Evolutionary conservation across 2,329 filamentous ascomycete species (phyloP), one percentile per base, ranked within the genome.

Genomic region (Exophiala xenobiotica): DNA sequence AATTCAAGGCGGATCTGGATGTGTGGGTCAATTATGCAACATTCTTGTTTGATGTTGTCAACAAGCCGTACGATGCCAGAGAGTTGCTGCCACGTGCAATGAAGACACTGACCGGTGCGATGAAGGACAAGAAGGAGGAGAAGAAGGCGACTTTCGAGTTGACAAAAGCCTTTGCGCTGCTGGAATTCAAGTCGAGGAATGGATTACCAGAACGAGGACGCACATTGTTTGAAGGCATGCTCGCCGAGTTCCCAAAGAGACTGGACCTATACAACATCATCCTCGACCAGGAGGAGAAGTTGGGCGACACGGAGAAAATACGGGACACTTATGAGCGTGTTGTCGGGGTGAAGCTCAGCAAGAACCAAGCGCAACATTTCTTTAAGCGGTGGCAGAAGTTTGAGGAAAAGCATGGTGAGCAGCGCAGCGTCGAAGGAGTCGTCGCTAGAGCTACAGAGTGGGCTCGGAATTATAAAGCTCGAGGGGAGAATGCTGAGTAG

Each of bases 1-100:
- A 95, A 73, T 89, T 93, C 65, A 23, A 23, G 19, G 86, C 87
- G 57, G 82, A 85, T 4, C 85, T 88, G 7, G 81, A 85, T 46
- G 83, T 96, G 61, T 99, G 91, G 89, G 78, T 87, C 70, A 96
- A 97, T 75, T 97, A 96, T 71, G 92, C 91, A 19, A 87, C 87
- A 64, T 97, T 96, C 79, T 78, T 99, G 49, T 87, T 96, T 73
- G 84, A 86, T 53, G 87, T 82, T 1, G 73, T 82, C 53, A 76
- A 80, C 51, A 79, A 86, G 8, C 81, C 90, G 1, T 85, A 86
- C n/a, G 82, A 85, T 6, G 88, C 85, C 3, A 86, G 90, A 49
- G 83, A 82, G 1, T 81, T 99, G 11, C 82, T 97, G 4, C 79
- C 86, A 2, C 87, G 92, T 35, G 92, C 93, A 12, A 84, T 87